phyloP scores from a whole-genome alignment of 2,329 filamentous ascomycete species.

The Botrytis fabae region DNA sequence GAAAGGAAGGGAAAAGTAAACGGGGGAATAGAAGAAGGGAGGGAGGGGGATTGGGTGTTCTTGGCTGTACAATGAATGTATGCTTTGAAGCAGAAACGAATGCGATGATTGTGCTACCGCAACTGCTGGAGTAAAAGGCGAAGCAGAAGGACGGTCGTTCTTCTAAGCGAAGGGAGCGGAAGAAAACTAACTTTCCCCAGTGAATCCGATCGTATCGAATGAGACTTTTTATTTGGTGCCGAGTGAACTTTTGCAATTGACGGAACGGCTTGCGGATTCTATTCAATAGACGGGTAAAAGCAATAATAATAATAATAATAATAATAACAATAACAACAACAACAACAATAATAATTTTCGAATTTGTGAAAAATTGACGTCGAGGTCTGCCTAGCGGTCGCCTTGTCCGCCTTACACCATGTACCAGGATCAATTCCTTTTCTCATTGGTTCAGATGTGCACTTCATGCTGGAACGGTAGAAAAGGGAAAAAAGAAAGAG shows the following conservation, averaged over 20 bases:
- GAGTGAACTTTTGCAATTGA: background rate
- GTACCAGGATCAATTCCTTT: background rate
- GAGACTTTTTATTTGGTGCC: background rate
- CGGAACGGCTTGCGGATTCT: background rate
- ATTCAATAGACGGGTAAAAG: background rate
- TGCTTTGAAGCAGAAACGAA: background rate
- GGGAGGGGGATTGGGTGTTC: too few species aligned
- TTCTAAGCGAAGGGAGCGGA: background rate
- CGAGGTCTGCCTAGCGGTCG: slow-evolving; percentile 28
- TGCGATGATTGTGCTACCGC: background rate
- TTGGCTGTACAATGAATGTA: background rate
- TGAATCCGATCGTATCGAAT: background rate
- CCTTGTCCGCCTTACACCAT: slow-evolving; percentile 30
- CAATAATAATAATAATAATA: too few species aligned
- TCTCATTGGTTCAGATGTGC: background rate
- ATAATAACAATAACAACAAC: background rate
- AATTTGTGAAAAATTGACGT: slow-evolving; percentile 4
- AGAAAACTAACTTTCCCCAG: background rate
- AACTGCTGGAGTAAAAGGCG: background rate
- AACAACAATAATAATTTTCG: background rate
- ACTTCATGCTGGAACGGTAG: background rate
- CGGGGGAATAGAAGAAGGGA: background rate
- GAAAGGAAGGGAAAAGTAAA: background rate
- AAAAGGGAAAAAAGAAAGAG: background rate
- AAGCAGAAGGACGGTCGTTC: background rate